Percentiles rank a stretch among this genome's conserved stretches.
Conservation (phyloP, 148 eudicot genomes). For the Vaccinium macrocarpon region DNA sequence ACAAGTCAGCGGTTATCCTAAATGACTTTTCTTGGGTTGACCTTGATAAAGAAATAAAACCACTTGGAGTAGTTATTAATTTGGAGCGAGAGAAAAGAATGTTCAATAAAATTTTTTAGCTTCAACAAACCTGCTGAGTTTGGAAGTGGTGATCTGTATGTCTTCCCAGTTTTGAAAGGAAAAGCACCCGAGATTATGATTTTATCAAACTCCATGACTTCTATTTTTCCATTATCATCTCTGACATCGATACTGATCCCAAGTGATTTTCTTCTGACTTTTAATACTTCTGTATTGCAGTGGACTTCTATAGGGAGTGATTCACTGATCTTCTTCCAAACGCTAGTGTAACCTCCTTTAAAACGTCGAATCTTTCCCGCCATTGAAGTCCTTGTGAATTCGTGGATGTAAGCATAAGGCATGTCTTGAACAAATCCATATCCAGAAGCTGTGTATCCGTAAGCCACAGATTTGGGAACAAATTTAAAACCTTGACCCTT, state of each 20-base stretch:
- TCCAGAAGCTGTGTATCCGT: conserved; percentile 58
- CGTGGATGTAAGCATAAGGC: conserved; percentile 60
- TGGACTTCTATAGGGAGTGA: conserved; percentile 32
- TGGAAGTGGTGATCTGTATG: conserved; percentile 37
- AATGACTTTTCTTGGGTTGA: not conserved
- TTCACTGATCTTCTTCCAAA: conserved; percentile 47
- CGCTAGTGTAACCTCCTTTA: conserved; percentile 40
- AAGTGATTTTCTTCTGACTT: conserved; percentile 28
- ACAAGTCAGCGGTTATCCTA: not conserved
- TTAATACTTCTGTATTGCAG: conserved; percentile 37
- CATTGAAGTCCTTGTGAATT: conserved; percentile 56
- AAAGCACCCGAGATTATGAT: conserved; percentile 48
- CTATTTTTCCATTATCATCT: conserved; percentile 23
- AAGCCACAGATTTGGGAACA: conserved; percentile 49
- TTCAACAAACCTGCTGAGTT: conserved; percentile 26
- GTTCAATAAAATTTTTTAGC: not conserved
- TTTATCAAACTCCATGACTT: conserved; percentile 39
- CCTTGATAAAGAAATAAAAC: not conserved
- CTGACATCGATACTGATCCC: conserved; percentile 23
- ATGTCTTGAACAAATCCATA: conserved; percentile 58
- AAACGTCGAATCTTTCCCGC: conserved; percentile 52
- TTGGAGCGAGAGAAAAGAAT: not conserved
- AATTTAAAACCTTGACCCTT: conserved; percentile 33
- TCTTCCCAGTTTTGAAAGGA: conserved; percentile 36
- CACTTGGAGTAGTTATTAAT: not conserved